These are phyloP conservation scores for Plasmodium vivax DNA, from an alignment of 169 alveolate genomes.

Conservation along the genomic window DNA sequence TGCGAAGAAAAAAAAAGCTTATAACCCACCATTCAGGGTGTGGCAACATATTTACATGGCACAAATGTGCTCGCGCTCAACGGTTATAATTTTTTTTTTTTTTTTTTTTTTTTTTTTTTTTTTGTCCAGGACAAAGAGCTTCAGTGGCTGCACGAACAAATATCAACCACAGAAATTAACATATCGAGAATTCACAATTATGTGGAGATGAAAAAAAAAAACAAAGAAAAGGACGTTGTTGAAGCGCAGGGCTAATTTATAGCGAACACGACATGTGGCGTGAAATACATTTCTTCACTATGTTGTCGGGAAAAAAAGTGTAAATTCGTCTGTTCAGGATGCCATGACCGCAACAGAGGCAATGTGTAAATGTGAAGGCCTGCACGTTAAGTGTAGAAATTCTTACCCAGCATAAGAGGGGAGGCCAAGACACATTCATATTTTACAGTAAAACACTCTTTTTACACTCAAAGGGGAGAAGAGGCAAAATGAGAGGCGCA, in stretches of 20 bases:
- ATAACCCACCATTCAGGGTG: neutral
- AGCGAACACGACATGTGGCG: neutral
- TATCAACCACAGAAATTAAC: constrained; percentile 90
- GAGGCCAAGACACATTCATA: neutral
- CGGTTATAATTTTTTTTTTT: neutral
- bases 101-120: neutral
- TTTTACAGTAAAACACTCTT: neutral
- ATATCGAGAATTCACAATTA: constrained; percentile 91
- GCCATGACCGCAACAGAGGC: neutral
- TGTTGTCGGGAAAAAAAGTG: neutral
- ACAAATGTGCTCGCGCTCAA: neutral
- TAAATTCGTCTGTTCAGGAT: neutral
- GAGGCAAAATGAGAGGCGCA: neutral
- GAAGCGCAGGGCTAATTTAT: constrained; percentile 32
- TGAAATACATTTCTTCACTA: neutral
- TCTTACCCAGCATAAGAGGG: neutral
- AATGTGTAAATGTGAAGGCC: neutral
- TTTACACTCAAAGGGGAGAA: neutral
- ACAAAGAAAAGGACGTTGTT: constrained; percentile 66
- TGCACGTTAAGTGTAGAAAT: neutral
- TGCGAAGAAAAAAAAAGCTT: neutral
- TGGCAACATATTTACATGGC: neutral
- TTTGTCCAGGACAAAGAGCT: constrained; percentile 82
- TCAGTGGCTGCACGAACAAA: constrained; percentile 88
- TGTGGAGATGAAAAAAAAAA: constrained; percentile 84